Conservation (phyloP, 148 eudicot genomes). For the Dianthus caryophyllus region DNA sequence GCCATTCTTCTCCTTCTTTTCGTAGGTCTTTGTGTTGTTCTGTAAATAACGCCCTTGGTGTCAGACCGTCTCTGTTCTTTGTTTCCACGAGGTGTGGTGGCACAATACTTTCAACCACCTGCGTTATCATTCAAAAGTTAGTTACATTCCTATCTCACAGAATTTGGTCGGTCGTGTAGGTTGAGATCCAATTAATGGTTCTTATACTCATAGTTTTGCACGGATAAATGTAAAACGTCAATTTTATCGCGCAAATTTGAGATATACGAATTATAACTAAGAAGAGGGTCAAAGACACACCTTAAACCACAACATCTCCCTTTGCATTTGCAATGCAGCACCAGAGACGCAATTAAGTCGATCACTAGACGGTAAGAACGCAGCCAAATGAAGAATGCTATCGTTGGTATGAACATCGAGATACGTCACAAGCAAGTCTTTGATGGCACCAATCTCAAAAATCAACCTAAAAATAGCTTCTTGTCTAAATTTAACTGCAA, state of each 20-base stretch:
- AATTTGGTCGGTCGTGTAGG: too few relatives aligned
- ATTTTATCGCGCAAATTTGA: too few relatives aligned
- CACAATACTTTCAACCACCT: conserved; percentile 18
- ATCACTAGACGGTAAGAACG: background rate
- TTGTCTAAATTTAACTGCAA: conserved; percentile 21
- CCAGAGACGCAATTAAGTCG: conserved; percentile 22
- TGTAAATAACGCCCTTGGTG: conserved; percentile 19
- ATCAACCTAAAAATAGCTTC: conserved; percentile 26
- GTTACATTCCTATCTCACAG: too few relatives aligned
- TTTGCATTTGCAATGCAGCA: conserved; percentile 31
- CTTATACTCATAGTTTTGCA: too few relatives aligned
- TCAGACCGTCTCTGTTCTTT: conserved; percentile 4
- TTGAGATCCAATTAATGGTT: too few relatives aligned
- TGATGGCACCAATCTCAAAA: conserved; percentile 24
- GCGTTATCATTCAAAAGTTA: too few relatives aligned
- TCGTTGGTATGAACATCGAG: background rate
- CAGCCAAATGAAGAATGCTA: conserved; percentile 29
- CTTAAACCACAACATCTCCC: conserved; percentile 27
- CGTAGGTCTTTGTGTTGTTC: conserved; percentile 19
- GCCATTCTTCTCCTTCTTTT: conserved; percentile 22
- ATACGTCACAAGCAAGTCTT: conserved; percentile 3
- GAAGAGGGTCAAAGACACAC: background rate
- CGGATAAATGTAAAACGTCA: too few relatives aligned
- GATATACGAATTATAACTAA: background rate
- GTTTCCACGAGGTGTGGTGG: conserved; percentile 15